Conservation (phyloP, 345 rosid genomes). For the Bretschneidera sinensis region DNA sequence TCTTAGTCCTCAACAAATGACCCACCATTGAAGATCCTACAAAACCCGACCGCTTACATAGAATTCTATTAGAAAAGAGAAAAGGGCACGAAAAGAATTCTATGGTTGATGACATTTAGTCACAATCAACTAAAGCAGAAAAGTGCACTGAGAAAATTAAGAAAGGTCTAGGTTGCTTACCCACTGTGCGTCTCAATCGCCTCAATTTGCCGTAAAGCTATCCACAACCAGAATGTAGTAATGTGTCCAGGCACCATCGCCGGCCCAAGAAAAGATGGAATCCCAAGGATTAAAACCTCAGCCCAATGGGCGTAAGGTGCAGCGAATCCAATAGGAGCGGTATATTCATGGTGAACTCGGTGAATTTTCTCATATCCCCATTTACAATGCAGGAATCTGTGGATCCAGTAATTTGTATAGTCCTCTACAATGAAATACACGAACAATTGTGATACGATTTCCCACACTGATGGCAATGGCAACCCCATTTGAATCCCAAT, state of each 20-base stretch:
- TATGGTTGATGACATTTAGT: constrained; percentile 30
- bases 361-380: constrained; percentile 97
- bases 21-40: constrained; percentile 31
- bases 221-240: constrained; percentile 90
- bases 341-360: constrained; percentile 77
- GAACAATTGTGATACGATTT: constrained; percentile 53
- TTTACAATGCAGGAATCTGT: constrained; percentile 70
- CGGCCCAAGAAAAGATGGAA: constrained; percentile 92
- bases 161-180: constrained; percentile 42
- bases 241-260: constrained; percentile 96
- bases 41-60: constrained; percentile 19
- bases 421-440: constrained; percentile 86
- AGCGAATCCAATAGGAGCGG: constrained; percentile 79
- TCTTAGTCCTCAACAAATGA: constrained; percentile 27
- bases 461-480: constrained; percentile 77
- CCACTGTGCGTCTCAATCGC: constrained; percentile 97
- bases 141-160: constrained; percentile 13
- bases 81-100: constrained; percentile 20
- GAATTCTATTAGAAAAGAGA: constrained; percentile 7
- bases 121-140: constrained; percentile 33
- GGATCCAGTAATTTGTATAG: constrained; percentile 86
- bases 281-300: constrained; percentile 78
- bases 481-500: constrained; percentile 62
- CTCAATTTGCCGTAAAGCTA: constrained; percentile 81
- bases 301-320: constrained; percentile 97